Evolutionary conservation across 2,329 filamentous ascomycete species (phyloP).

Genomic region (Cadophora luteo-olivacea): DNA sequence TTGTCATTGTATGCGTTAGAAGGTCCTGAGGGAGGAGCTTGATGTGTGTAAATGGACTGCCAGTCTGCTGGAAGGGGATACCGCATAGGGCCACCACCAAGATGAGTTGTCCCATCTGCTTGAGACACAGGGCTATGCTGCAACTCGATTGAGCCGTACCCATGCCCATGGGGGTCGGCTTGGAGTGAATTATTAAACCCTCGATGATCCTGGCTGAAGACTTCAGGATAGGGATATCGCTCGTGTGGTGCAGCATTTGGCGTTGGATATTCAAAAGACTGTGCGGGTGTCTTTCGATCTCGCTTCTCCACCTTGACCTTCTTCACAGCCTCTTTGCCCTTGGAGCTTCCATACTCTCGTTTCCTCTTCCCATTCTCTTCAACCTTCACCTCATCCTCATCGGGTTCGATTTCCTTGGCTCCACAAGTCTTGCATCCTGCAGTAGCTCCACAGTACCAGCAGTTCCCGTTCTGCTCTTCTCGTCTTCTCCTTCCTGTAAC

Average conservation of each 20-base stretch:
- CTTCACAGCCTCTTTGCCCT: constrained; percentile 18
- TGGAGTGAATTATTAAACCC: background rate
- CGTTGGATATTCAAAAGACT: constrained; percentile 11
- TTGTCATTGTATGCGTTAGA: background rate
- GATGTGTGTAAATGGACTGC: background rate
- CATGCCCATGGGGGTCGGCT: too few relatives aligned
- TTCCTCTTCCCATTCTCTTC: constrained; percentile 1
- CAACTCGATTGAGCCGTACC: background rate
- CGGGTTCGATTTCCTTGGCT: constrained; percentile 14
- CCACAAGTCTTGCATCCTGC: constrained; percentile 31
- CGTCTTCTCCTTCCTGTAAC: constrained; percentile 27
- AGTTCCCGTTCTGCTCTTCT: constrained; percentile 30
- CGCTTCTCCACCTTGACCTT: constrained; percentile 22
- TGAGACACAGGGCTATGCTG: background rate
- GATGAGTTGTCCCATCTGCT: background rate
- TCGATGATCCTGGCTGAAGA: background rate
- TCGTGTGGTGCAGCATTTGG: background rate
- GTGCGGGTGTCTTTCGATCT: background rate
- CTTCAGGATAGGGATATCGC: constrained; percentile 6
- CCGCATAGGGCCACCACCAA: background rate
- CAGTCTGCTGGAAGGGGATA: background rate
- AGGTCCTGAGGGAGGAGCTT: background rate
- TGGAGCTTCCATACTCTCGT: background rate
- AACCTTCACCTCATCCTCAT: background rate
- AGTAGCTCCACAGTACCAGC: constrained; percentile 36